Conservation (phyloP, 1,284 basidiomycete genomes). For the Papiliotrema flavescens region DNA sequence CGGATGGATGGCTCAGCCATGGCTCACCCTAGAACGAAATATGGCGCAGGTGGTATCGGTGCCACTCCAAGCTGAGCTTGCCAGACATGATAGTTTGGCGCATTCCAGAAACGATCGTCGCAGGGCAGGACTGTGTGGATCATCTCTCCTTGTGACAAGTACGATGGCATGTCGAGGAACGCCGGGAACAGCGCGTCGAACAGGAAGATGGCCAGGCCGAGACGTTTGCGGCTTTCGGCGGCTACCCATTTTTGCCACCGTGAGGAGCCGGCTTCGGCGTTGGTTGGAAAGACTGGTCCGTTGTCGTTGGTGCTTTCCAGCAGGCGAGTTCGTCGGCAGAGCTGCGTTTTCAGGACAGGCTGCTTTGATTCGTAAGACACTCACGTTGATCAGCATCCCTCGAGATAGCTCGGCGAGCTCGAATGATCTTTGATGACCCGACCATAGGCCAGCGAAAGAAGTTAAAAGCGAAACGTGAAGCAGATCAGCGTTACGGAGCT, state of each 20-base stretch:
- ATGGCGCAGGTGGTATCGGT: constrained; percentile 16
- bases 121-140: constrained; percentile 20
- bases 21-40: constrained; percentile 19
- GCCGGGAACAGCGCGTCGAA: constrained; percentile 15
- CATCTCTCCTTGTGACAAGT: constrained; percentile 25
- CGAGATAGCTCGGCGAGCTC: constrained; percentile 22
- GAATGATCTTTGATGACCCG: constrained; percentile 23
- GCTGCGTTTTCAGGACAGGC: constrained; percentile 3
- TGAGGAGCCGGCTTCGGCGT: constrained; percentile 1
- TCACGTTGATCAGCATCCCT: constrained; percentile 19
- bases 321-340: constrained; percentile 21
- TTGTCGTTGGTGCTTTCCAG: constrained; percentile 8
- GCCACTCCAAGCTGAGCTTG: constrained; percentile 13
- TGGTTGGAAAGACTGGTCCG: constrained; percentile 1
- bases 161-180: constrained; percentile 14
- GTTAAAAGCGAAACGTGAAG: constrained; percentile 20
- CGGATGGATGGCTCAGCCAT: not conserved
- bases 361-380: not conserved
- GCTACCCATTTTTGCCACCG: constrained; percentile 22
- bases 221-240: constrained; percentile 21
- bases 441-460: constrained; percentile 15
- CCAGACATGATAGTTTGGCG: constrained; percentile 19
- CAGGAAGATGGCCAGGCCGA: constrained; percentile 21
- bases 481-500: constrained; percentile 14
- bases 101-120: constrained; percentile 21